phyloP scores from a whole-genome alignment of 2,329 filamentous ascomycete genomes.

The Cytospora paraplurivora region DNA sequence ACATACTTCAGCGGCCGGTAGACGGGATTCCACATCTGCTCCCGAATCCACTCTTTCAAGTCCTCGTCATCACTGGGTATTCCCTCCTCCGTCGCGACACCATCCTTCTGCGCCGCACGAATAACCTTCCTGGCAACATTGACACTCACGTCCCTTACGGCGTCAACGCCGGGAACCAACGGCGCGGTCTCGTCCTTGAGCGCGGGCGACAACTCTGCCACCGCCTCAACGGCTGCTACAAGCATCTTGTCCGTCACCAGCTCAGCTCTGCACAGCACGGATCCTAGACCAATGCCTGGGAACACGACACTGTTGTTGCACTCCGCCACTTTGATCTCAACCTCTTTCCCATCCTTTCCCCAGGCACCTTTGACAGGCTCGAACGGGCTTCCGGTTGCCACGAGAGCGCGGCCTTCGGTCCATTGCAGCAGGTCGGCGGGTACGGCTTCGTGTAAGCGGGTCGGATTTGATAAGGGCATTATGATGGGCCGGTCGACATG shows the following conservation, averaged over 20 bases:
- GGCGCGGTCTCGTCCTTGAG: slow-evolving; percentile 63
- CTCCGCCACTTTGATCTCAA: slow-evolving; percentile 63
- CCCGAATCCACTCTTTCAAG: slow-evolving; percentile 70
- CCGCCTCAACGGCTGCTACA: slow-evolving; percentile 73
- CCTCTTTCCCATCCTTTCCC: slow-evolving; percentile 48
- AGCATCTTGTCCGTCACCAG: slow-evolving; percentile 77
- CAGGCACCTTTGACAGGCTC: slow-evolving; percentile 66
- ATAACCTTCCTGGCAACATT: slow-evolving; percentile 77
- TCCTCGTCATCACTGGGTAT: slow-evolving; percentile 62
- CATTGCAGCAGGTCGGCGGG: slow-evolving; percentile 75
- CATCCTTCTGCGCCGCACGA: slow-evolving; percentile 68
- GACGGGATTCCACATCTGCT: slow-evolving; percentile 78
- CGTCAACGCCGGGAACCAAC: slow-evolving; percentile 73
- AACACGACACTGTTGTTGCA: slow-evolving; percentile 90
- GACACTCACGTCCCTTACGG: slow-evolving; percentile 75
- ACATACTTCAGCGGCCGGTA: slow-evolving; percentile 68
- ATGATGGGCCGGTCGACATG: slow-evolving; percentile 74
- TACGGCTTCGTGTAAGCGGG: slow-evolving; percentile 77
- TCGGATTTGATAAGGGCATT: slow-evolving; percentile 85
- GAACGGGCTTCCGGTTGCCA: slow-evolving; percentile 85
- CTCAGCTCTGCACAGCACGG: slow-evolving; percentile 68
- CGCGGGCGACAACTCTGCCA: slow-evolving; percentile 72
- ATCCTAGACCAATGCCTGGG: slow-evolving; percentile 81
- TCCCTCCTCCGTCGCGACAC: slow-evolving; percentile 61
- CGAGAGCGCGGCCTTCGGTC: slow-evolving; percentile 76